Evolutionary conservation across 805 yeast genomes (phyloP), one percentile per base, ranked within the genome.

Genomic region (Spathaspora arborariae): DNA sequence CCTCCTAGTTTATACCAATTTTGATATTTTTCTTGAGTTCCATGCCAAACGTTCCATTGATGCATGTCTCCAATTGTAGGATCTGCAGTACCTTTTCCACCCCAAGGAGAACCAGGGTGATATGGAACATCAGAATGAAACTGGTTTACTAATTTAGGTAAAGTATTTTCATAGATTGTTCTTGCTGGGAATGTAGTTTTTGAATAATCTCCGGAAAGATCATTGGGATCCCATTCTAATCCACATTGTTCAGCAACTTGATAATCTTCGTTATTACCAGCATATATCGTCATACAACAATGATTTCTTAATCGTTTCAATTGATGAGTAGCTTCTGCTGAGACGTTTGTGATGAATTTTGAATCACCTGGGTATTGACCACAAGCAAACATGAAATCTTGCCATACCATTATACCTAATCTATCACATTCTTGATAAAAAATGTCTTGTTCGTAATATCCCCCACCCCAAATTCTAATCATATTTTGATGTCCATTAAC

Each of bases 41-140:
- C 82, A 51, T 78, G 82, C 81, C 81, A 78, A 7, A 78, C 78
- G 51, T 76, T 75, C 82, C 82, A 78, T 49, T 76, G 80, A 51
- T 78, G 82, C 4, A 74, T 60, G 53, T 78, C 82, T 2, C 82
- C 82, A 16, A 65, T 57, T 1, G 72, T 67, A 4, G 64, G 58
- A 49, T 72, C 77, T 6, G 58, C 48, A 9, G 74, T 55, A 5
- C 49, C 47, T 7, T 52, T 50, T 4, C 79, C 76, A 20, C 79
- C 75, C 66, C 69, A 75, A 1, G 82, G 82, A 1, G 77, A 72
- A 1, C 82, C 81, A 9, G 67, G 71, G 45, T 72, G 76, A 51
- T 75, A 75, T 2, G 68, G 66, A 4, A 67, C 62, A 6, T 47
- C 53, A 4, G 62, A 57, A 20, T 48, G 43, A 27, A 46, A 49